Evolutionary conservation across 805 yeast genomes (phyloP).

Genomic region (Candida piceae): DNA sequence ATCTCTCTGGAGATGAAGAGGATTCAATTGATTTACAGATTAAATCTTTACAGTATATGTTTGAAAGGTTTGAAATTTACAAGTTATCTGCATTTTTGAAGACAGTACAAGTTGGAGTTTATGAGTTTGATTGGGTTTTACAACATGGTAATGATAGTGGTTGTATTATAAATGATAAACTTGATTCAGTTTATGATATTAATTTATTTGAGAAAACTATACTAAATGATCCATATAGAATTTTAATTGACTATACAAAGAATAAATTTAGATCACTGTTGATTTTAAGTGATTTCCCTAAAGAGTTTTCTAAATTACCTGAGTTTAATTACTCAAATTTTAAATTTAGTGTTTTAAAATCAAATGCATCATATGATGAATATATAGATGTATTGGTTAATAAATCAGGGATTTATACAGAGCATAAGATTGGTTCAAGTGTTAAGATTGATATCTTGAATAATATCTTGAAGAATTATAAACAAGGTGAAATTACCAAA

Average conservation of each 20-base stretch:
- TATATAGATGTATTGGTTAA: constrained; percentile 40
- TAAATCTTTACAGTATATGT: constrained; percentile 54
- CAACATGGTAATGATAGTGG: background rate
- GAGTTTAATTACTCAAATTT: constrained; percentile 22
- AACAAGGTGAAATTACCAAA: constrained; percentile 17
- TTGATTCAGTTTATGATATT: constrained; percentile 54
- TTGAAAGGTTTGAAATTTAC: constrained; percentile 44
- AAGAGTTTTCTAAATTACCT: constrained; percentile 29
- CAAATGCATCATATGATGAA: constrained; percentile 39
- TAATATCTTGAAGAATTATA: constrained; percentile 24
- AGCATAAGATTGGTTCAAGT: constrained; percentile 42
- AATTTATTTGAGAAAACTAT: constrained; percentile 37
- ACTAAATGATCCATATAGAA: constrained; percentile 55
- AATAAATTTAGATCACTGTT: constrained; percentile 62
- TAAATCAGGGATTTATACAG: constrained; percentile 49
- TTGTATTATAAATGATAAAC: constrained; percentile 30
- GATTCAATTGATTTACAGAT: constrained; percentile 62
- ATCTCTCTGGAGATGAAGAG: constrained; percentile 37
- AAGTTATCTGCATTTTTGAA: constrained; percentile 38
- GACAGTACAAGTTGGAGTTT: constrained; percentile 24
- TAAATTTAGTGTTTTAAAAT: constrained; percentile 34
- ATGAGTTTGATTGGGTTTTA: constrained; percentile 19
- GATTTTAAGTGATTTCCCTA: constrained; percentile 48
- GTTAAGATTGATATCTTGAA: constrained; percentile 37
- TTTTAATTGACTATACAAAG: constrained; percentile 59